Evolutionary conservation across 768 basidiomycete genomes (phyloP).

Genomic region (Trametes villosa): DNA sequence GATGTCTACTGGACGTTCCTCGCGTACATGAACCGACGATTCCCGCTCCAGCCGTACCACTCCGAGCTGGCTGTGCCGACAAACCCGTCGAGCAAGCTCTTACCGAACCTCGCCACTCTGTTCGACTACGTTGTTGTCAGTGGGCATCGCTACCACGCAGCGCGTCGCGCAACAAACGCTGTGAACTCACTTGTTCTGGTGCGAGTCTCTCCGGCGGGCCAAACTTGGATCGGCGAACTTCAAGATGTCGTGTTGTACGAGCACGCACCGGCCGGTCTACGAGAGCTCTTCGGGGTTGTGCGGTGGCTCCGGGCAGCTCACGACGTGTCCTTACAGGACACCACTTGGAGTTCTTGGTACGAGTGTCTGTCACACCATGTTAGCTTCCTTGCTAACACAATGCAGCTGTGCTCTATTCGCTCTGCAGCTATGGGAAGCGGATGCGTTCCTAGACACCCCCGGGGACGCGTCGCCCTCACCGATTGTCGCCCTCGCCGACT

Average conservation of each 20-base stretch:
- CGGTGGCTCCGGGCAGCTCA: background rate
- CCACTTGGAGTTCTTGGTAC: background rate
- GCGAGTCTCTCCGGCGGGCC: background rate
- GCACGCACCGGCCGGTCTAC: too few species aligned
- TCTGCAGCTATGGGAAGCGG: background rate
- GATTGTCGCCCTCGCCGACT: background rate
- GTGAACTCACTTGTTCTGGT: background rate
- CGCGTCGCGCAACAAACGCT: background rate
- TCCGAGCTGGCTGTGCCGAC: background rate
- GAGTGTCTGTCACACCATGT: too few species aligned
- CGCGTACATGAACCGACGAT: background rate
- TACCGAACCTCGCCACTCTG: background rate
- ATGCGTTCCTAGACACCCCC: background rate
- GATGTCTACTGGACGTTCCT: background rate
- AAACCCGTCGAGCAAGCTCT: background rate
- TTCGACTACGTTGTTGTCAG: slow-evolving; percentile 1
- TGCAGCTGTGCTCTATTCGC: background rate
- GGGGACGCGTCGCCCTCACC: background rate
- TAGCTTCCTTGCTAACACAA: background rate
- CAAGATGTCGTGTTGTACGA: background rate
- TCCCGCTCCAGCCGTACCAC: background rate
- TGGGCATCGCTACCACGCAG: slow-evolving; percentile 3
- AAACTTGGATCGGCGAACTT: background rate
- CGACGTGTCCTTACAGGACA: background rate
- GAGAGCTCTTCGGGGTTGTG: background rate